phyloP scores from a whole-genome alignment of 345 rosid species.

The Stellera chamaejasme region DNA sequence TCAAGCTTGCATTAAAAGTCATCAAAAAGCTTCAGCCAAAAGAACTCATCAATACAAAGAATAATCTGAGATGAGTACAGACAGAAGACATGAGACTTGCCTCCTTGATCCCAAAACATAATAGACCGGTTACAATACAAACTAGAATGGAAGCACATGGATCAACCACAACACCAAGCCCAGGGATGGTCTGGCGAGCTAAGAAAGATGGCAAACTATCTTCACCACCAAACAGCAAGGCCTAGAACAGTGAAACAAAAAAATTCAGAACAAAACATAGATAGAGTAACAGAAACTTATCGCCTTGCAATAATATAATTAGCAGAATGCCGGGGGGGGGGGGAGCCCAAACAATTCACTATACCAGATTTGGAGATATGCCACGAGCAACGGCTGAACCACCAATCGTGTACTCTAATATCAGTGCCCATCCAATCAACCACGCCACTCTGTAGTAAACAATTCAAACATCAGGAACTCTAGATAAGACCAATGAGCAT shows the following conservation, averaged over 20 bases:
- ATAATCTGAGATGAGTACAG: constrained; percentile 1
- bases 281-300: constrained; percentile 3
- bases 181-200: constrained; percentile 81
- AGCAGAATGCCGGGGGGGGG: neutral
- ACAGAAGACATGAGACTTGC: constrained; percentile 23
- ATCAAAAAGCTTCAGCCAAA: neutral
- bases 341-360: constrained; percentile 5
- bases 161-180: constrained; percentile 75
- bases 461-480: constrained; percentile 4
- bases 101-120: constrained; percentile 98
- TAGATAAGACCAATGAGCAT: neutral
- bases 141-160: constrained; percentile 89
- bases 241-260: constrained; percentile 32
- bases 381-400: constrained; percentile 96
- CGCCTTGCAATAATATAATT: neutral
- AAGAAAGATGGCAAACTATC: constrained; percentile 63
- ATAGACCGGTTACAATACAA: constrained; percentile 69
- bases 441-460: constrained; percentile 62
- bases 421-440: constrained; percentile 92
- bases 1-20: neutral
- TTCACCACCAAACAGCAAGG: constrained; percentile 82
- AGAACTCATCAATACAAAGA: neutral
- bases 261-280: constrained; percentile 1
- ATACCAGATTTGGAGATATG: constrained; percentile 83
- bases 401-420: constrained; percentile 92